Conservation (phyloP, 805 yeast species). For the Saturnispora saitoi region DNA sequence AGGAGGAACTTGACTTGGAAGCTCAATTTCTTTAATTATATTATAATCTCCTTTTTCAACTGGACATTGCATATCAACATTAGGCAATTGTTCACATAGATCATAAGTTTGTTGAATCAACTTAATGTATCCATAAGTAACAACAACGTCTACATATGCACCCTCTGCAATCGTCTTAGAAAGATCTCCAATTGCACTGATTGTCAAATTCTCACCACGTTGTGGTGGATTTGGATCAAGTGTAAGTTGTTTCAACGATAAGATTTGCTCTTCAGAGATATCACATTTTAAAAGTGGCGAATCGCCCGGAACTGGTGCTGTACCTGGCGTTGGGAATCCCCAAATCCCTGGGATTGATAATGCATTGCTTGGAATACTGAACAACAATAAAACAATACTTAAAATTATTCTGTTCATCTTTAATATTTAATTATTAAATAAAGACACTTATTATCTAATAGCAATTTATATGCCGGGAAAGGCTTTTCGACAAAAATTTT, state of each 20-base stretch:
- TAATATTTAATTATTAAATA: too few relatives aligned
- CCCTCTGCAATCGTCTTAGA: constrained; percentile 59
- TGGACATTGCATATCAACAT: constrained; percentile 84
- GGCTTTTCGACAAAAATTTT: too few relatives aligned
- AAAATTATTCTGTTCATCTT: neutral
- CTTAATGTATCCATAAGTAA: constrained; percentile 84
- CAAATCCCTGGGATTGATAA: neutral
- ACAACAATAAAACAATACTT: neutral
- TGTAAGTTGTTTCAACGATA: constrained; percentile 50
- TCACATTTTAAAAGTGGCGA: constrained; percentile 83
- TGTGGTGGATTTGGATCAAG: constrained; percentile 82
- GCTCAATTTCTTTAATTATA: constrained; percentile 63
- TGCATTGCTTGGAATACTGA: neutral
- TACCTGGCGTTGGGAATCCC: constrained; percentile 14
- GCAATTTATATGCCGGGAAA: too few relatives aligned
- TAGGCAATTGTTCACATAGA: constrained; percentile 76
- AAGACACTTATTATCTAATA: too few relatives aligned
- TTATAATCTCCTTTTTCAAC: constrained; percentile 58
- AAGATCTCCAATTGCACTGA: constrained; percentile 64
- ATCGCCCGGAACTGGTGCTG: constrained; percentile 79
- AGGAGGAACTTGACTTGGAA: constrained; percentile 92
- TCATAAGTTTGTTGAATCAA: constrained; percentile 86
- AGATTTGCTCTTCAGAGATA: constrained; percentile 48
- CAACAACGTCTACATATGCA: constrained; percentile 91
- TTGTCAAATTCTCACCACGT: constrained; percentile 76